Base-by-base conservation (phyloP, 1,284 basidiomycete genomes). In the Ustilago bromivora region DNA sequence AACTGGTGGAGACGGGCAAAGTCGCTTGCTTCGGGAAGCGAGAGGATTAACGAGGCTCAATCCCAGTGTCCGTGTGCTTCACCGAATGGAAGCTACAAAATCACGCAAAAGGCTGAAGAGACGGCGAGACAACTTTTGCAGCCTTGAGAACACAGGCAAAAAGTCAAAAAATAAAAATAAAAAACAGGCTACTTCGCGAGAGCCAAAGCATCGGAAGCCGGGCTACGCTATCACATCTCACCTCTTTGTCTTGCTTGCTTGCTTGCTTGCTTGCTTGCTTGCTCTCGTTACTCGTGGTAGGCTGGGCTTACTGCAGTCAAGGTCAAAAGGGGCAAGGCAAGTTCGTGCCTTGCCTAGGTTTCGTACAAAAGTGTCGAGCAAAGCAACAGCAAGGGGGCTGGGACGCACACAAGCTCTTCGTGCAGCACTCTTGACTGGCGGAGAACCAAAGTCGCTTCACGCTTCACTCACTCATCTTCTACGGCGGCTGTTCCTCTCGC, bases 401-500 rank as follows among this genome's bases (percentile, higher is more conserved):
- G 36, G 52, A 54, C 17, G 17, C 32, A 36, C 46, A 47, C 52
- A 54, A 34, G 52, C 52, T 54, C 35, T 36, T 54, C 36, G 54
- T 41, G 54, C 54, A 56, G 54, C 54, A 56, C 19, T 40, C 23
- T 15, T 17, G 35, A 38, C 28, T 32, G 49, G 49, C 49, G 38
- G 49, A 61, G 58, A 59, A 10, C 15, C 32, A 49, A 51, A 49
- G 46, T 49, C 46, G 23, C 32, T 28, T 28, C 23, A 28, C 23
- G 23, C 23, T 28, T 53, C 59, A 61, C 59, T 53, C 60, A 61
- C 36, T 61, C 60, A 61, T 61, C 40, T 61, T 61, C 60, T 61
- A 61, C 23, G 23, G 23, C 23, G 0, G 23, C 60, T 34, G 31
- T 47, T 3, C 4, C 43, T 46, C 43, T 46, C 43, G 6, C 43